Percentiles rank a stretch among this genome's conserved stretches.
Evolutionary conservation across 306 rosid species (phyloP).

Genomic region (Quercus berberidifolia): DNA sequence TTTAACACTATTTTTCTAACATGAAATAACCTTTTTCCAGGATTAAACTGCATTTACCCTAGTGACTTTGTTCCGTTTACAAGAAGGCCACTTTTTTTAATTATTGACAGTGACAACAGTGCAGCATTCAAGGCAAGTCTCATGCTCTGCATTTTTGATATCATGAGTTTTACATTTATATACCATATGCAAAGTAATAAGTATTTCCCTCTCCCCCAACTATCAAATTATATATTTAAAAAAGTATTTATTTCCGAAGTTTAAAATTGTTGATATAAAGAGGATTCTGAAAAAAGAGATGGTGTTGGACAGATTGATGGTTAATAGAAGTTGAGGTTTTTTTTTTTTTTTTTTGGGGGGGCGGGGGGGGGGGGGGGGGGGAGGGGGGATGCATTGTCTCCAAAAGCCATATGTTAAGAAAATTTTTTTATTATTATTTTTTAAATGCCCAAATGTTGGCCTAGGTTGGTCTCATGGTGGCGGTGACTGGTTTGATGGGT

Average conservation of each 20-base stretch:
- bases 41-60: conserved; percentile 75
- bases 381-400: no score
- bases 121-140: conserved; percentile 83
- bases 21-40: conserved; percentile 42
- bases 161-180: not conserved
- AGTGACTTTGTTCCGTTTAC: conserved; percentile 87
- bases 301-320: not conserved
- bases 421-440: no score
- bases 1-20: conserved; percentile 30
- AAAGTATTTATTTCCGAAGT: not conserved
- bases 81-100: conserved; percentile 82
- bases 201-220: no score
- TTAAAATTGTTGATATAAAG: not conserved
- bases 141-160: conserved; percentile 10
- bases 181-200: not conserved
- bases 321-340: not conserved
- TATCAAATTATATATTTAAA: no score
- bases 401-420: no score
- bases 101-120: conserved; percentile 77
- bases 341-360: no score
- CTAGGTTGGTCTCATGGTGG: no score
- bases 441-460: no score
- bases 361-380: no score
- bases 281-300: not conserved
- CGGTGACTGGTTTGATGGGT: no score